Conservation (phyloP, 2,329 filamentous ascomycete genomes). For the Penicillium sp. region DNA sequence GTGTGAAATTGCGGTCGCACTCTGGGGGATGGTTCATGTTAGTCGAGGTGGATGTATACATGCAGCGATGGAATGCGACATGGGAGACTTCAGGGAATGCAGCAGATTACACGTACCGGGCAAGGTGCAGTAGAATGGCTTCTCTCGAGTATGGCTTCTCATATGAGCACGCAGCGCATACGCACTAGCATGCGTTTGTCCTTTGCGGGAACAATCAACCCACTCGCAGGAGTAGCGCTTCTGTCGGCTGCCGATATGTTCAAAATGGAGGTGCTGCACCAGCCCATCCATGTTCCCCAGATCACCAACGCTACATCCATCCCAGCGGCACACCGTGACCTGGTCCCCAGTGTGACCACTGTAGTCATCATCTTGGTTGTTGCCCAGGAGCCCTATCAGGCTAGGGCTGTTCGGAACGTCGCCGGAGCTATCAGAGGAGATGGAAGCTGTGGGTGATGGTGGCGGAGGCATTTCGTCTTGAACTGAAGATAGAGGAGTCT, state of each 20-base stretch:
- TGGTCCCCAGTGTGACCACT: constrained; percentile 71
- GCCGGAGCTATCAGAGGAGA: constrained; percentile 88
- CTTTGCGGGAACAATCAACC: constrained; percentile 83
- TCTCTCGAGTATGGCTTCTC: constrained; percentile 95
- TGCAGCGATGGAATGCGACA: no score
- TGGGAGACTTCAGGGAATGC: no score
- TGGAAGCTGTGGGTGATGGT: constrained; percentile 60
- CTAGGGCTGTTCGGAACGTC: constrained; percentile 72
- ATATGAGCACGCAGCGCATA: constrained; percentile 97
- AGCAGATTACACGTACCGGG: constrained; percentile 82
- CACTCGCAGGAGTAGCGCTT: constrained; percentile 99
- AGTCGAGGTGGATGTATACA: no score
- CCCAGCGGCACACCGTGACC: constrained; percentile 74
- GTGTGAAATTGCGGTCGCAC: constrained; percentile 94
- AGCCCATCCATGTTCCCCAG: constrained; percentile 76
- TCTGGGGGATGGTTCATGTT: constrained; percentile 56
- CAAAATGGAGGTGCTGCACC: constrained; percentile 82
- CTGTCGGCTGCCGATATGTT: constrained; percentile 87
- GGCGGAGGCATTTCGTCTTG: constrained; percentile 41
- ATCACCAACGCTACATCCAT: constrained; percentile 68
- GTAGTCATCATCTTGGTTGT: constrained; percentile 56
- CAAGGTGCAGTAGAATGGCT: constrained; percentile 94
- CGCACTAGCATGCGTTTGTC: constrained; percentile 86
- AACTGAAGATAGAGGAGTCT: constrained; percentile 50
- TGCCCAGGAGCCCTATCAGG: constrained; percentile 44